Evolutionary conservation across 2,329 filamentous ascomycete species (phyloP), one percentile per base, ranked within the genome.

Genomic region (Cercospora beticola): DNA sequence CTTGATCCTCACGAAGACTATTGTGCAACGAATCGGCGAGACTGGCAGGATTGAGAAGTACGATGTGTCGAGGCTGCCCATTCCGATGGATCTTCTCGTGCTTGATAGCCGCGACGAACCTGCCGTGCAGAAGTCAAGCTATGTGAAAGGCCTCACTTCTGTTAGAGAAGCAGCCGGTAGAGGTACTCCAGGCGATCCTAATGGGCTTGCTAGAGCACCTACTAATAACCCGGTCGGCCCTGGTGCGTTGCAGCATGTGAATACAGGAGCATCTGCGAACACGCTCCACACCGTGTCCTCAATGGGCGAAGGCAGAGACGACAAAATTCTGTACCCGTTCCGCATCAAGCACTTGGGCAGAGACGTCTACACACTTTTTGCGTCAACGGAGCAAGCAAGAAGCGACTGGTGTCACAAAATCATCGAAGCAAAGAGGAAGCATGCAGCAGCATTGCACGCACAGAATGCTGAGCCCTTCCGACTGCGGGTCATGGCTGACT

Each of bases 391-490:
- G 2, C 86, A 90, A 70, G 91, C 89, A 74, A 87, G 95, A 67
- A 85, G 89, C 70, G 92, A 97, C 60, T 99, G 96, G 96, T 97
- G 93, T 76, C 89, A 89, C 72, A 97, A 93, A 81, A 97, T 99
- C 74, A 90, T 96, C 57, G 91, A 97, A 79, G 95, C 95, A 33
- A 99, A 99, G 83, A 97, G 93, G 6, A 89, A 91, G 68, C 94
- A 99, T 78, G 95, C 95, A 23, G 90, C 93, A 62, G 92, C 94
- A 3, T 83, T 98, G 5, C 92, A 92, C 79, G 89, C 92, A 4
- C 95, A 99, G 77, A 97, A 98, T 77, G 94, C 95, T 0, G 95
- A 99, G 79, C 95, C 95, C 0, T 99, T 99, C 86, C 87, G 92
- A 62, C 83, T 99, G 7, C 89, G 93, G 23, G 93, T 99, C 8